A percentile compares a stretch with the other conserved stretches of the same genome.
Conservation (phyloP, 2,329 filamentous ascomycete species). For the Diplodia sapinea region DNA sequence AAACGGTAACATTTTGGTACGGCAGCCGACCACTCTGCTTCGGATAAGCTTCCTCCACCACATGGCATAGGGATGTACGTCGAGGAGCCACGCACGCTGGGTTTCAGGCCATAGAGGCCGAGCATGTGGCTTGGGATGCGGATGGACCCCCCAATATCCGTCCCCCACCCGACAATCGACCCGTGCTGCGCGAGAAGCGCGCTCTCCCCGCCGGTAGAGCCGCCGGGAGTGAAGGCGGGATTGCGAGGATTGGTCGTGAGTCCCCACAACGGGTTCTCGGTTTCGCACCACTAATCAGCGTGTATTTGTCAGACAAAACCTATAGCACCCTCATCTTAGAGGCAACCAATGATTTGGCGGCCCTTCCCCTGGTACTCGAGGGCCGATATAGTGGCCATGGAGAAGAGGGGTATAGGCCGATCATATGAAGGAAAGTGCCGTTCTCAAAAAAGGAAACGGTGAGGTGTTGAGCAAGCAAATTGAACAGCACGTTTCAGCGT, state of each 20-base stretch:
- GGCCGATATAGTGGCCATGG: not conserved
- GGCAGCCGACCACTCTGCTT: slow-evolving; percentile 58
- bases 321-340: slow-evolving; percentile 33
- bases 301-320: not conserved
- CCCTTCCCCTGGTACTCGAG: not conserved
- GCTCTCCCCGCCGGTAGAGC: slow-evolving; percentile 66
- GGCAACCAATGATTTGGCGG: not conserved
- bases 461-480: slow-evolving; percentile 3
- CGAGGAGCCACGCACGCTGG: slow-evolving; percentile 32
- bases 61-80: slow-evolving; percentile 1
- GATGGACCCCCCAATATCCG: slow-evolving; percentile 63
- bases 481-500: slow-evolving; percentile 25
- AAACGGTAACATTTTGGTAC: slow-evolving; percentile 60
- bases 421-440: not conserved
- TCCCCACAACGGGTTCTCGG: slow-evolving; percentile 60
- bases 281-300: slow-evolving; percentile 57
- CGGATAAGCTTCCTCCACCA: slow-evolving; percentile 21
- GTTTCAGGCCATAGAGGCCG: slow-evolving; percentile 41
- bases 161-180: slow-evolving; percentile 64
- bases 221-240: slow-evolving; percentile 57
- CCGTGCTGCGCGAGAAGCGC: slow-evolving; percentile 62
- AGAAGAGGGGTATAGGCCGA: not conserved
- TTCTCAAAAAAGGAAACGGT: not conserved
- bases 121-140: slow-evolving; percentile 56
- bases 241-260: slow-evolving; percentile 56